Evolutionary conservation across 345 rosid genomes (phyloP).

Genomic region (Chamaenerion angustifolium): DNA sequence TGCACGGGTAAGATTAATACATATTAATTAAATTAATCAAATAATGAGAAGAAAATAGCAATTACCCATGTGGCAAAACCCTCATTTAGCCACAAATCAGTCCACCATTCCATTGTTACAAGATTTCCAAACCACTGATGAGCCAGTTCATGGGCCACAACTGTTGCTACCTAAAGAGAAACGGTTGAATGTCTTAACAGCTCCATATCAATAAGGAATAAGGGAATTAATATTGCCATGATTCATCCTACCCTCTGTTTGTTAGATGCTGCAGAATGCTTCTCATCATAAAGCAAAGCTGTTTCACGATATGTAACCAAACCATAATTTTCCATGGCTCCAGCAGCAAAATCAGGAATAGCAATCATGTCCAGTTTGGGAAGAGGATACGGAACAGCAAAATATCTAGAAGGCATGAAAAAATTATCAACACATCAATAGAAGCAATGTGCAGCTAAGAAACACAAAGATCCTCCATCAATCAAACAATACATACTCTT

Average conservation of each 20-base stretch:
- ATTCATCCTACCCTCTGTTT: slow-evolving; percentile 62
- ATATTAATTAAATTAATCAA: too few relatives aligned
- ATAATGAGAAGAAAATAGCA: slow-evolving; percentile 1
- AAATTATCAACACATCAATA: slow-evolving; percentile 4
- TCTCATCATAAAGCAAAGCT: slow-evolving; percentile 80
- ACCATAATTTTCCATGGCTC: slow-evolving; percentile 99
- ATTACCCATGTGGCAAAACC: slow-evolving; percentile 99
- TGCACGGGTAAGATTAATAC: background rate
- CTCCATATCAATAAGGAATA: background rate
- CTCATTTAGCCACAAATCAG: slow-evolving; percentile 94
- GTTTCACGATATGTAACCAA: slow-evolving; percentile 91
- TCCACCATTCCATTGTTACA: slow-evolving; percentile 99
- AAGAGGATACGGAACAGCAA: slow-evolving; percentile 77
- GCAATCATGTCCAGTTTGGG: slow-evolving; percentile 98
- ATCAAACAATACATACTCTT: slow-evolving; percentile 40
- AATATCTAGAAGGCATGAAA: slow-evolving; percentile 38
- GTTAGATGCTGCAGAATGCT: slow-evolving; percentile 93
- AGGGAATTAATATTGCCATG: background rate
- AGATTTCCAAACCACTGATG: slow-evolving; percentile 99
- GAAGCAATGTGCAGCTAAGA: background rate
- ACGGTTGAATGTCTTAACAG: slow-evolving; percentile 8
- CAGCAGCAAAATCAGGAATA: slow-evolving; percentile 94
- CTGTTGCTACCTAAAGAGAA: slow-evolving; percentile 64
- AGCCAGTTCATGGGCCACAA: slow-evolving; percentile 96
- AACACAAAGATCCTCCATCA: background rate